Conservation (phyloP, 305 asterid species). For the Fraxinus greggii region DNA sequence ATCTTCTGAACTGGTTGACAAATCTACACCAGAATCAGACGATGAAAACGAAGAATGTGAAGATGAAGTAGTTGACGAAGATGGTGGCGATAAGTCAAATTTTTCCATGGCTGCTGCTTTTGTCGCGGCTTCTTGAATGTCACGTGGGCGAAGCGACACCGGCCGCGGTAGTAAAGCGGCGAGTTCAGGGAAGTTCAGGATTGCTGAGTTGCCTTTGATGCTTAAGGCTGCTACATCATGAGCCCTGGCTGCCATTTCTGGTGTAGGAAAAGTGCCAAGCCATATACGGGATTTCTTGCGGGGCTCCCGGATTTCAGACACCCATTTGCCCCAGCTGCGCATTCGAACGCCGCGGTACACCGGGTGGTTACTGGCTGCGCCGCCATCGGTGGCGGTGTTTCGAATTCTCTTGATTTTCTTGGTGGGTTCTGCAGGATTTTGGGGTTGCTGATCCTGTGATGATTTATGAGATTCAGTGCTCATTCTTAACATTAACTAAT, state of each 20-base stretch:
- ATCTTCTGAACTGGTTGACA: slow-evolving; percentile 1
- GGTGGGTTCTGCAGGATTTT: not conserved
- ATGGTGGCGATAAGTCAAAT: not conserved
- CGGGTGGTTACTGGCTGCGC: not conserved
- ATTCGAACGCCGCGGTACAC: slow-evolving; percentile 9
- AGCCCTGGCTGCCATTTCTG: slow-evolving; percentile 17
- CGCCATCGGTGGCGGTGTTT: too few relatives aligned
- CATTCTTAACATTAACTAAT: not conserved
- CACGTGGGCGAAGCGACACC: slow-evolving; percentile 12
- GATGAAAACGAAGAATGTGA: not conserved
- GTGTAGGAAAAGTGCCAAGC: slow-evolving; percentile 14
- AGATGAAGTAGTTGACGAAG: not conserved
- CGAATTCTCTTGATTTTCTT: not conserved
- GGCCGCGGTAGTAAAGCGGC: not conserved
- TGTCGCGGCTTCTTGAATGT: slow-evolving; percentile 7
- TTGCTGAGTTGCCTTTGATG: slow-evolving; percentile 15
- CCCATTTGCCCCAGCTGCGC: slow-evolving; percentile 18
- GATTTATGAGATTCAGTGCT: not conserved
- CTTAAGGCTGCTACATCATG: slow-evolving; percentile 14
- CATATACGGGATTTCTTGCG: slow-evolving; percentile 14
- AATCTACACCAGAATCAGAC: not conserved
- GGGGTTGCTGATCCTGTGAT: not conserved
- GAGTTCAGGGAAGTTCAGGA: slow-evolving; percentile 6
- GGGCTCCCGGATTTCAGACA: slow-evolving; percentile 14
- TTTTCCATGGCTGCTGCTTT: slow-evolving; percentile 12